phyloP scores from a whole-genome alignment of 2,329 filamentous ascomycete genomes.

The Pseudocercospora pini-densiflorae region DNA sequence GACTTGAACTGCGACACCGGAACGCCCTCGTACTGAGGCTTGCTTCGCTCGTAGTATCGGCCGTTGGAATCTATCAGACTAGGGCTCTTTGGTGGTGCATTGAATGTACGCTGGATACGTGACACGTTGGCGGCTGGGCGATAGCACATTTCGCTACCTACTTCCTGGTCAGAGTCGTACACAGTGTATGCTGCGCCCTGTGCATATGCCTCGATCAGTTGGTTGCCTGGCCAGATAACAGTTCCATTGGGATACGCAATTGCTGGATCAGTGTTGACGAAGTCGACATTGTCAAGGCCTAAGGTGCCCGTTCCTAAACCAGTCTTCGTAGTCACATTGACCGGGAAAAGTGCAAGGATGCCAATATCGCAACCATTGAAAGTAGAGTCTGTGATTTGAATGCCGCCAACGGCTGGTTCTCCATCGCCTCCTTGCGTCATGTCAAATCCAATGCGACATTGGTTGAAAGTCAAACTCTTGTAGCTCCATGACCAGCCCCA shows the following conservation, averaged over 20 bases:
- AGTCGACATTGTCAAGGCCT: constrained; percentile 87
- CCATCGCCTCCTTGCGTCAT: constrained; percentile 60
- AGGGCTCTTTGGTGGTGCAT: constrained; percentile 65
- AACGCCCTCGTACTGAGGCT: constrained; percentile 81
- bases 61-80: constrained; percentile 67
- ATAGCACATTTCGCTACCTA: constrained; percentile 29
- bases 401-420: constrained; percentile 73
- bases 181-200: constrained; percentile 72
- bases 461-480: constrained; percentile 69
- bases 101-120: constrained; percentile 40
- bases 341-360: constrained; percentile 73
- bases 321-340: constrained; percentile 56
- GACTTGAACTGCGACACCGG: constrained; percentile 73
- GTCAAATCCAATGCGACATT: constrained; percentile 69
- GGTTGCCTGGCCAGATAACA: constrained; percentile 69
- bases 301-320: constrained; percentile 65
- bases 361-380: constrained; percentile 76
- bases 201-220: constrained; percentile 67
- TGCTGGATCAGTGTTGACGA: constrained; percentile 64
- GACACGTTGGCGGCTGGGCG: constrained; percentile 31
- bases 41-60: constrained; percentile 77
- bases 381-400: constrained; percentile 78
- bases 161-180: constrained; percentile 27
- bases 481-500: constrained; percentile 91
- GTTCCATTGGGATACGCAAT: constrained; percentile 64